Base-by-base conservation (phyloP, 202 grass and related monocot species). In the Tripidium arundinaceum region DNA sequence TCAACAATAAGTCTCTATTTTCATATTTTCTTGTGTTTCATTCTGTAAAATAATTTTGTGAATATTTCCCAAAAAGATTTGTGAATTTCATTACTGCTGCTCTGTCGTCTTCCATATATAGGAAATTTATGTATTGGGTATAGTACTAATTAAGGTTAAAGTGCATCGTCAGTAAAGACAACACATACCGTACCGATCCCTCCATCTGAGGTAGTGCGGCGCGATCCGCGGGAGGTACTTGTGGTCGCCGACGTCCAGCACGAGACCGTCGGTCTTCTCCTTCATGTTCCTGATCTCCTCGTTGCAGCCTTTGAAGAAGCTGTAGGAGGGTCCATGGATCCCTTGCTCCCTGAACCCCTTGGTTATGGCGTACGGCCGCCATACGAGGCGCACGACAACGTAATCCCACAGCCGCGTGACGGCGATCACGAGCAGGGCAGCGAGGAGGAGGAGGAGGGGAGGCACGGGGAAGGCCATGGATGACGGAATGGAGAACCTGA, bases 251-350 rank as follows among this genome's bases (percentile, higher is more conserved):
- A 91, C 76, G 73, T 85, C 59, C 2, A 85, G 13, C 27, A 76
- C 74, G 15, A 85, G 5, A 24, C 41, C 46, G 21, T 65, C 72
- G 1, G 33, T 43, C 24, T 49, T 49, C 16, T 29, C 43, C 49
- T 42, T 91, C 57, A 91, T 55, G 12, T 14, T 75, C 38, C 46
- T 78, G 25, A 80, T 82, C 11, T 91, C 85, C 54, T 86, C 49
- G 24, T 54, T 67, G 37, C 77, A 85, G 22, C 89, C 85, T 31
- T 65, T 78, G 40, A 86, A 49, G 78, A 88, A 88, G 25, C 59
- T 91, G 74, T 83, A 87, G 8, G 68, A 2, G 21, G 89, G 85
- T 9, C 89, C 89, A 36, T 21, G 54, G 62, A 91, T 75, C 50
- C 85, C 85, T 85, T 88, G 89, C 52, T 58, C 27, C 4, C 74